phyloP scores from a whole-genome alignment of 371 early-diverging fungal species.

The Chytridium lagenaria region DNA sequence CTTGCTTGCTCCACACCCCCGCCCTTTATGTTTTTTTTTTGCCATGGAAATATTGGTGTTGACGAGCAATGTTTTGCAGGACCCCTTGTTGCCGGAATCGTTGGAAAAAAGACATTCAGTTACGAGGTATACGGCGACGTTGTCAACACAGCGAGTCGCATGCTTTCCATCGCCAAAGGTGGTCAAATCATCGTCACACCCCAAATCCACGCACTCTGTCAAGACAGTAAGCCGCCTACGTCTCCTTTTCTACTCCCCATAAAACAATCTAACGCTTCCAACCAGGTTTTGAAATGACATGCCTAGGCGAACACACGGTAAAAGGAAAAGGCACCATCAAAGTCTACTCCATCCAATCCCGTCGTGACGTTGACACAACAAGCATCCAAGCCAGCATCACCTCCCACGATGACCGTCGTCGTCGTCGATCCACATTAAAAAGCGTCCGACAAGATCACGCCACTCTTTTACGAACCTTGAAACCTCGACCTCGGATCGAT shows the following conservation, averaged over 20 bases:
- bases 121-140: slow-evolving; percentile 57
- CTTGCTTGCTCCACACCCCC: no score
- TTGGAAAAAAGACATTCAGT: slow-evolving; percentile 50
- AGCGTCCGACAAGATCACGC: slow-evolving; percentile 3
- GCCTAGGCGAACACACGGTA: slow-evolving; percentile 37
- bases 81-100: slow-evolving; percentile 54
- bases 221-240: slow-evolving; percentile 9
- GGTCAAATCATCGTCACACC: slow-evolving; percentile 48
- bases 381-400: background rate
- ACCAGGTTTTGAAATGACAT: slow-evolving; percentile 29
- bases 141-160: slow-evolving; percentile 48
- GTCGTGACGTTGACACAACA: background rate
- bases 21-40: no score
- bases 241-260: background rate
- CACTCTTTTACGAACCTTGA: background rate
- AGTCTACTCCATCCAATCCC: slow-evolving; percentile 30
- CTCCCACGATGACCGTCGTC: background rate
- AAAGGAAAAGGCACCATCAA: slow-evolving; percentile 52
- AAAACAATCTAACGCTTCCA: background rate
- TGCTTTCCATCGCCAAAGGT: slow-evolving; percentile 37
- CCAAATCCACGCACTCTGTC: slow-evolving; percentile 25
- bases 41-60: no score
- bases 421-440: slow-evolving; percentile 5
- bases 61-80: no score
- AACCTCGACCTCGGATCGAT: background rate